A percentile compares a stretch with the other conserved stretches of the same genome.
phyloP scores from a whole-genome alignment of 768 basidiomycete genomes.

The Neoboletus magnificus region DNA sequence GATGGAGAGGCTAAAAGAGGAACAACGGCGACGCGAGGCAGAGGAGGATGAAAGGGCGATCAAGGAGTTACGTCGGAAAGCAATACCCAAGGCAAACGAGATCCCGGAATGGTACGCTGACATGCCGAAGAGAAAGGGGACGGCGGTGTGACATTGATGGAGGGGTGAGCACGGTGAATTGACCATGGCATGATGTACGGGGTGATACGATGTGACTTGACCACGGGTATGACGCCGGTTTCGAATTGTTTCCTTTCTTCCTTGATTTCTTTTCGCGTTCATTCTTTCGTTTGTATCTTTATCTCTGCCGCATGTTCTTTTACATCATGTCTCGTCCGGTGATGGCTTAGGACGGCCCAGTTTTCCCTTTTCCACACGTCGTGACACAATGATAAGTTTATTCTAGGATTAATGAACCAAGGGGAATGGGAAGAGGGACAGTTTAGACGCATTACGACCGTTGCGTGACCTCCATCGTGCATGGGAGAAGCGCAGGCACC shows the following conservation, averaged over 20 bases:
- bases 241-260: slow-evolving; percentile 5
- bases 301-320: slow-evolving; percentile 14
- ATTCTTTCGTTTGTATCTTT: slow-evolving; percentile 9
- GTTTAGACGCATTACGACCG: slow-evolving; percentile 22
- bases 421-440: slow-evolving; percentile 16
- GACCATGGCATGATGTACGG: slow-evolving; percentile 12
- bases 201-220: slow-evolving; percentile 14
- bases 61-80: slow-evolving; percentile 56
- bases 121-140: slow-evolving; percentile 54
- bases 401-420: slow-evolving; percentile 26
- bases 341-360: not conserved
- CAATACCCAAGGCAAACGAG: slow-evolving; percentile 65
- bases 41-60: slow-evolving; percentile 60
- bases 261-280: not conserved
- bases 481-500: slow-evolving; percentile 21
- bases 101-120: slow-evolving; percentile 77
- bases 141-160: slow-evolving; percentile 15
- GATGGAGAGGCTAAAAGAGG: slow-evolving; percentile 45
- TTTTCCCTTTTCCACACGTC: not conserved
- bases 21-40: slow-evolving; percentile 43
- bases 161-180: slow-evolving; percentile 5
- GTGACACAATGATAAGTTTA: slow-evolving; percentile 18
- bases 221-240: slow-evolving; percentile 2
- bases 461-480: slow-evolving; percentile 5
- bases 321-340: slow-evolving; percentile 10